Conservation (phyloP, 1,284 basidiomycete genomes). For the Ganoderma lingzhi region DNA sequence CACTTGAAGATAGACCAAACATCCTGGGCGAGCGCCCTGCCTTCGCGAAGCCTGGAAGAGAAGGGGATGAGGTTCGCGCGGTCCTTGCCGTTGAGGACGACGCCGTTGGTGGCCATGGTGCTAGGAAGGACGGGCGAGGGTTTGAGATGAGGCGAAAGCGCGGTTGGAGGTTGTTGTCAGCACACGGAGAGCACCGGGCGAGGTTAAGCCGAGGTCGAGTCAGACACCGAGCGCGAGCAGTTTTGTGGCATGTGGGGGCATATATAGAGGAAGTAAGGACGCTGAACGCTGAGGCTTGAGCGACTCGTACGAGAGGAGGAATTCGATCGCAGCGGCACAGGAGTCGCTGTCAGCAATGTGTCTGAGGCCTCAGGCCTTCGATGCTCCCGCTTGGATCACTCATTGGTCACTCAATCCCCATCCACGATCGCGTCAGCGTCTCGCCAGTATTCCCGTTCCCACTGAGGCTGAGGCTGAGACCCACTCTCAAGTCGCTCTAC, state of each 20-base stretch:
- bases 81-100: conserved; percentile 39
- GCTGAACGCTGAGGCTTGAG: background rate
- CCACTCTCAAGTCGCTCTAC: background rate
- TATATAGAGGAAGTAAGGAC: background rate
- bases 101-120: conserved; percentile 23
- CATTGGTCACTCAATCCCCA: conserved; percentile 18
- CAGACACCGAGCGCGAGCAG: background rate
- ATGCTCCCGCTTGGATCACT: conserved; percentile 6
- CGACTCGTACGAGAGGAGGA: background rate
- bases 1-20: conserved; percentile 96
- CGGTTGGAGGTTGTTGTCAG: background rate
- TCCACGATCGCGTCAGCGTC: conserved; percentile 28
- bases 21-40: conserved; percentile 81
- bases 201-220: conserved; percentile 10
- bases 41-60: conserved; percentile 74
- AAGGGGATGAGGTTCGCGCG: conserved; percentile 64
- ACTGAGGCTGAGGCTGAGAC: no score
- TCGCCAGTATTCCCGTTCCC: conserved; percentile 3
- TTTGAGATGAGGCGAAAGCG: conserved; percentile 10
- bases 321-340: background rate
- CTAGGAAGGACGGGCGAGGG: conserved; percentile 13
- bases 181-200: conserved; percentile 1
- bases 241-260: background rate
- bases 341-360: background rate
- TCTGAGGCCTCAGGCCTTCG: background rate